Evolutionary conservation across 352 stramenopile species (phyloP).

Genomic region (Phytopythium aichiense): DNA sequence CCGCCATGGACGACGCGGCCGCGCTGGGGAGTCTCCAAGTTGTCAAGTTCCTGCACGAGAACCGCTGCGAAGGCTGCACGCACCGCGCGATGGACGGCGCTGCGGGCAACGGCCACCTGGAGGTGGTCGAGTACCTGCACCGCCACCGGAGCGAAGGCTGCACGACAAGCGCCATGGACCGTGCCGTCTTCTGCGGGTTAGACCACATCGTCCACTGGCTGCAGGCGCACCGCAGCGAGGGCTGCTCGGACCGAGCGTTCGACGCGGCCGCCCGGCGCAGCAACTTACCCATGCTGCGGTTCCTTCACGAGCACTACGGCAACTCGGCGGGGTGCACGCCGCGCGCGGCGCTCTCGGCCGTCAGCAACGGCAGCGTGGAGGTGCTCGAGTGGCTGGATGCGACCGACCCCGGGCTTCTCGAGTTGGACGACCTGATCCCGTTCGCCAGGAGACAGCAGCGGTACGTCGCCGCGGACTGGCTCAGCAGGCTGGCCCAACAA

Average conservation of each 20-base stretch:
- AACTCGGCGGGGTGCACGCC: constrained; percentile 14
- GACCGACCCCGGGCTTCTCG: constrained; percentile 14
- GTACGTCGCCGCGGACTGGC: constrained; percentile 3
- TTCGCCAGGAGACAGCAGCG: neutral
- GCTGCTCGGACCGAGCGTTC: constrained; percentile 15
- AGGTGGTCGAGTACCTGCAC: constrained; percentile 13
- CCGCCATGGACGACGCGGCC: constrained; percentile 15
- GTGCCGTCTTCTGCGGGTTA: constrained; percentile 4
- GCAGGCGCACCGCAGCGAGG: constrained; percentile 9
- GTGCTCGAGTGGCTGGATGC: constrained; percentile 21
- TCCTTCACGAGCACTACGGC: constrained; percentile 20
- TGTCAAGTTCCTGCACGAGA: constrained; percentile 13
- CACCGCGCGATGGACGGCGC: constrained; percentile 12
- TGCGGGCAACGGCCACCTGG: neutral
- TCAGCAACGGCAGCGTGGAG: constrained; percentile 8
- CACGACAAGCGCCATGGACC: constrained; percentile 15
- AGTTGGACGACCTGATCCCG: constrained; percentile 1
- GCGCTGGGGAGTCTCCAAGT: constrained; percentile 3
- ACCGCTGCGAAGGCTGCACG: constrained; percentile 15
- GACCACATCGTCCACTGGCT: constrained; percentile 15
- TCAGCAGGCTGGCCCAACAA: neutral
- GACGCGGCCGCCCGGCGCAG: constrained; percentile 11
- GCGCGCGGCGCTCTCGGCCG: constrained; percentile 18
- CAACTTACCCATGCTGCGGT: constrained; percentile 24
- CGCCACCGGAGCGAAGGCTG: constrained; percentile 14